phyloP scores from a whole-genome alignment of 225 moss, liverwort and hornwort species.

The Bryoerythrophyllum caledonicum region DNA sequence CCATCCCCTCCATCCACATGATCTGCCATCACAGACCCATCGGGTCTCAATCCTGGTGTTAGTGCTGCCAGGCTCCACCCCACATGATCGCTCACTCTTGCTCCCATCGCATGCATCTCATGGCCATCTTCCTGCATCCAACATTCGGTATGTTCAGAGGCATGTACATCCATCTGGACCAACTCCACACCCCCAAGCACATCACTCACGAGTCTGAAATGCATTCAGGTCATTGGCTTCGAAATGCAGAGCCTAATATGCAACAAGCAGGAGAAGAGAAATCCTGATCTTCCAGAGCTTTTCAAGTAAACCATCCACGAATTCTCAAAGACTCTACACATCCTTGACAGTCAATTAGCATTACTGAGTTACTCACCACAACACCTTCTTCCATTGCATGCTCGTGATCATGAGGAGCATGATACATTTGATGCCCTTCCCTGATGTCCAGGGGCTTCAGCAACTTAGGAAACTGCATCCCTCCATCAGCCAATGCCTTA shows the following conservation, averaged over 20 bases:
- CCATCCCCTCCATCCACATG: constrained; percentile 43
- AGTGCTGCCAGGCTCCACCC: constrained; percentile 57
- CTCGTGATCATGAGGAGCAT: constrained; percentile 52
- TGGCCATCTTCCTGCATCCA: constrained; percentile 66
- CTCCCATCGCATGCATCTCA: constrained; percentile 63
- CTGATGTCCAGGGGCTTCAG: constrained; percentile 55
- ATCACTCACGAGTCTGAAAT: no score
- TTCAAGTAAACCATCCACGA: no score
- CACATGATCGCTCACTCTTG: constrained; percentile 45
- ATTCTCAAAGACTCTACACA: no score
- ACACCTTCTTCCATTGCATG: constrained; percentile 58
- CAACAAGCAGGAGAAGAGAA: no score
- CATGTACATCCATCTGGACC: constrained; percentile 10
- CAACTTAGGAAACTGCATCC: constrained; percentile 55
- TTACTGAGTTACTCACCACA: constrained; percentile 40
- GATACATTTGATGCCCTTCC: constrained; percentile 53
- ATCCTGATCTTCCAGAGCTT: no score
- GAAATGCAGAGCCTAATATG: no score
- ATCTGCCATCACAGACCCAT: constrained; percentile 54
- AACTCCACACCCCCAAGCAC: constrained; percentile 7
- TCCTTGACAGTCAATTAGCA: no score
- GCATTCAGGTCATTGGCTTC: no score
- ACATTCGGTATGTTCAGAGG: constrained; percentile 30
- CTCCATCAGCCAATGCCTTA: constrained; percentile 57
- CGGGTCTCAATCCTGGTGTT: constrained; percentile 49